phyloP scores from a whole-genome alignment of 495 filamentous ascomycete species.

The Xylaria acuta region DNA sequence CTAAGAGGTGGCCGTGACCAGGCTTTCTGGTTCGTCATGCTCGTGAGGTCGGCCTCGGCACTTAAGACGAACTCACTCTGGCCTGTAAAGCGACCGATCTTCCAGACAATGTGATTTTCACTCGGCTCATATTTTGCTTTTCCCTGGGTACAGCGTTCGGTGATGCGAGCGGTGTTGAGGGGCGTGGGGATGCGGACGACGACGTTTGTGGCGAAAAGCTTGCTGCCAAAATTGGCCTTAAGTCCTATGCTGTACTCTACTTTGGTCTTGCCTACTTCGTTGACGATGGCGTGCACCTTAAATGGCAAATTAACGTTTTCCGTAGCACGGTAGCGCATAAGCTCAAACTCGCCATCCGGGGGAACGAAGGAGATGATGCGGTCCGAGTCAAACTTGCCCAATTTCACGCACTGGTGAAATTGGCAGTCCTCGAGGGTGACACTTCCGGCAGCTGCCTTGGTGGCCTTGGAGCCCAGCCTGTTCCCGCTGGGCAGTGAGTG shows the following conservation, averaged over 20 bases:
- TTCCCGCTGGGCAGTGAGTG: conserved; percentile 72
- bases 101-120: conserved; percentile 99
- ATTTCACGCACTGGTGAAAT: conserved; percentile 98
- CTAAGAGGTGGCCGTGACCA: conserved; percentile 95
- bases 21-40: conserved; percentile 98
- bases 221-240: conserved; percentile 93
- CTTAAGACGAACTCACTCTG: conserved; percentile 94
- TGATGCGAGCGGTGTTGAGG: conserved; percentile 93
- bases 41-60: conserved; percentile 90
- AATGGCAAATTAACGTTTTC: conserved; percentile 99
- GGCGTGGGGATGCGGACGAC: conserved; percentile 93
- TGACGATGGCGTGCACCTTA: conserved; percentile 98
- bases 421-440: conserved; percentile 98
- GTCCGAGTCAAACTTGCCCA: conserved; percentile 96
- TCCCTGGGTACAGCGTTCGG: conserved; percentile 91
- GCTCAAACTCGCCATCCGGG: conserved; percentile 97
- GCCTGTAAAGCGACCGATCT: conserved; percentile 95
- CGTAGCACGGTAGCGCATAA: conserved; percentile 99
- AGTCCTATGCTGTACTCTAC: conserved; percentile 99
- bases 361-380: conserved; percentile 98
- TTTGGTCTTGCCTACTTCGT: conserved; percentile 95
- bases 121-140: conserved; percentile 98
- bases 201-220: conserved; percentile 98
- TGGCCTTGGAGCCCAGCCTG: conserved; percentile 77
- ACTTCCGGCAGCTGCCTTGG: conserved; percentile 91